Base-by-base conservation (phyloP, 345 rosid genomes). In the Reutealis trisperma region DNA sequence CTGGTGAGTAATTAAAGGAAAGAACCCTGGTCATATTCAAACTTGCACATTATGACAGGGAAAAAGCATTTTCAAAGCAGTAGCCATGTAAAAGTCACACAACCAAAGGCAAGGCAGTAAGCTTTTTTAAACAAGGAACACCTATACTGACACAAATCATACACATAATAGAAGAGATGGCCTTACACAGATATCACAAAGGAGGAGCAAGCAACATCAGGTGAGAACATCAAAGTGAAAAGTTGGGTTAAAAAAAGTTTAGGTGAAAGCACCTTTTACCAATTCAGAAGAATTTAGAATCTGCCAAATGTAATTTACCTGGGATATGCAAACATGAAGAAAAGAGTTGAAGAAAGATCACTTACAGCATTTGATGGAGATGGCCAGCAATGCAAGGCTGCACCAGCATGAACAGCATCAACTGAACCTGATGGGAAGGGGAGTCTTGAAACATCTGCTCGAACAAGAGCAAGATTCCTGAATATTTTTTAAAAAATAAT, bases 311-410 rank as follows among this genome's bases (percentile, higher is more conserved):
- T 60, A 54, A 55, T 47, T 22, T 68, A 66, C 27, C 15, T 71
- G 55, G 67, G 24, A 63, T 44, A 24, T 71, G 67, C n/a, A 74
- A 42, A 77, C 21, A 49, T 16, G 7, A 24, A 63, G 61, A 27
- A 60, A 11, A 58, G 44, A 70, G 21, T 15, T 3, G 22, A 49
- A 71, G 63, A 69, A 64, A 59, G n/a, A 71, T 44, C 59, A 78
- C 88, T 85, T 86, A 90, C 98, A 70, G 98, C 99, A 83, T 88
- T 96, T 8, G 99, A 92, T 83, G 96, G 88, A 77, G 98, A 92
- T 63, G 99, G 94, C 97, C 99, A 96, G 78, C 98, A 96, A 61
- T 93, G 98, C 61, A 96, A 75, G 32, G 99, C 99, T 5, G 97
- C 98, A 76, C 94, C 98, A 78, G 98, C 99, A 79, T 96, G 99